A percentile compares a stretch with the other conserved stretches of the same genome.
Conservation (phyloP, 2,329 filamentous ascomycete species). For the Pseudodiploospora longispora region DNA sequence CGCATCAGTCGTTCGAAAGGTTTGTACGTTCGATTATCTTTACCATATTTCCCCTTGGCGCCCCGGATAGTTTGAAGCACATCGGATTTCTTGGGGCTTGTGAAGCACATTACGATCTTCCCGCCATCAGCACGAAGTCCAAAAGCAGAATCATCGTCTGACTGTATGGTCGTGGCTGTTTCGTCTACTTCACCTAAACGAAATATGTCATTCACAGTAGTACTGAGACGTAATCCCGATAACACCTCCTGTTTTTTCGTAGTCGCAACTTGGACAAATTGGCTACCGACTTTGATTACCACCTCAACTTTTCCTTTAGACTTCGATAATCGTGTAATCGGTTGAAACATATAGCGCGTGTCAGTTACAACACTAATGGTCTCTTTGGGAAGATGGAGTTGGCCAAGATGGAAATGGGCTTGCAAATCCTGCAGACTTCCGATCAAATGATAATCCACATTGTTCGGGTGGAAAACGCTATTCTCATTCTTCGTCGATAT, state of each 20-base stretch:
- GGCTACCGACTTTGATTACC: slow-evolving; percentile 58
- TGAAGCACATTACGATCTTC: slow-evolving; percentile 65
- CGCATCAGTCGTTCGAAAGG: slow-evolving; percentile 57
- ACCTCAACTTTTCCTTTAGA: slow-evolving; percentile 65
- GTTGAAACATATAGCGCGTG: slow-evolving; percentile 56
- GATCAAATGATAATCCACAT: slow-evolving; percentile 58
- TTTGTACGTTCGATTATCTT: slow-evolving; percentile 53
- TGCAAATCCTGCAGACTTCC: slow-evolving; percentile 59
- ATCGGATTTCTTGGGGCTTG: slow-evolving; percentile 55
- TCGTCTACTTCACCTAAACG: slow-evolving; percentile 60
- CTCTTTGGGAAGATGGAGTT: slow-evolving; percentile 60
- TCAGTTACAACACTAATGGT: slow-evolving; percentile 62
- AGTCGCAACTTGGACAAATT: slow-evolving; percentile 63
- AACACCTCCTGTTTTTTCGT: slow-evolving; percentile 61
- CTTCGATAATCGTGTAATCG: slow-evolving; percentile 57
- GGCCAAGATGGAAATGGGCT: slow-evolving; percentile 57
- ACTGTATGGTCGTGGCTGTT: slow-evolving; percentile 54
- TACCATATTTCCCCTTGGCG: slow-evolving; percentile 57
- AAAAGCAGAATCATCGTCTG: slow-evolving; percentile 60
- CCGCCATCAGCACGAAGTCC: slow-evolving; percentile 60
- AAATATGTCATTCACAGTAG: slow-evolving; percentile 63
- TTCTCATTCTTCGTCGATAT: slow-evolving; percentile 52
- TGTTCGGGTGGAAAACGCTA: slow-evolving; percentile 54
- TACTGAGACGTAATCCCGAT: slow-evolving; percentile 51
- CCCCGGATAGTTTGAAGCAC: slow-evolving; percentile 55